Base-by-base conservation (phyloP, 352 stramenopile species). In the Phytophthora ohioensis region DNA sequence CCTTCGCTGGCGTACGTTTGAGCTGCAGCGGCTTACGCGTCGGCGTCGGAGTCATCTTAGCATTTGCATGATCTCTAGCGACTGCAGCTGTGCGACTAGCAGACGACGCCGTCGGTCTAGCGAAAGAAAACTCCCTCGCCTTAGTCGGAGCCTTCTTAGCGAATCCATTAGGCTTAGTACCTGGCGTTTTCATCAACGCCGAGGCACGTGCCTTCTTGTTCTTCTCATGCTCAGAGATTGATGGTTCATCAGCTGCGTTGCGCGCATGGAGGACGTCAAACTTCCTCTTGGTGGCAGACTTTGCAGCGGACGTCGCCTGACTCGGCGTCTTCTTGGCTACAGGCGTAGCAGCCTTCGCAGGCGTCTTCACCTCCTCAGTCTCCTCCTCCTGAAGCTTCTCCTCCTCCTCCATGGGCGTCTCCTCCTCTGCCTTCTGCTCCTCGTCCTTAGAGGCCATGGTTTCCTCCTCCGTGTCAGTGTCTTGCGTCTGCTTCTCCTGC, bases 81-180 rank as follows among this genome's bases (percentile, higher is more conserved):
- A 54, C 17, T 8, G 73, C 69, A 56, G 60, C 61, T 34, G 57
- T 57, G 9, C 73, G 73, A 31, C 57, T 67, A 3, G 69, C 61
- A 12, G 73, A 81, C 15, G 73, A 81, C 21, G 39, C 61, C 1
- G 73, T 81, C 3, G 73, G 69, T 67, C 73, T 62, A 1, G 73
- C 73, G 35, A 81, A 81, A 13, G 73, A 73, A 34, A 81, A 81
- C 0, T 76, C 72, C 8, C 43, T 64, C 36, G 64, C 15, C 13
- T 69, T 75, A 9, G 30, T 68, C 10, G 34, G 27, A 6, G 32
- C 11, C 41, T 52, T 60, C 49, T 70, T 76, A 15, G 59, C 12
- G 7, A 21, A 32, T 38, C 38, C 5, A 39, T 57, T 58, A 4
- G 10, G 4, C 35, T 66, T 78, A 3, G 47, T 49, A 55, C 34